A percentile compares a stretch with the other conserved stretches of the same genome.
phyloP scores from a whole-genome alignment of 768 basidiomycete genomes.

The Nidula microcarpa region DNA sequence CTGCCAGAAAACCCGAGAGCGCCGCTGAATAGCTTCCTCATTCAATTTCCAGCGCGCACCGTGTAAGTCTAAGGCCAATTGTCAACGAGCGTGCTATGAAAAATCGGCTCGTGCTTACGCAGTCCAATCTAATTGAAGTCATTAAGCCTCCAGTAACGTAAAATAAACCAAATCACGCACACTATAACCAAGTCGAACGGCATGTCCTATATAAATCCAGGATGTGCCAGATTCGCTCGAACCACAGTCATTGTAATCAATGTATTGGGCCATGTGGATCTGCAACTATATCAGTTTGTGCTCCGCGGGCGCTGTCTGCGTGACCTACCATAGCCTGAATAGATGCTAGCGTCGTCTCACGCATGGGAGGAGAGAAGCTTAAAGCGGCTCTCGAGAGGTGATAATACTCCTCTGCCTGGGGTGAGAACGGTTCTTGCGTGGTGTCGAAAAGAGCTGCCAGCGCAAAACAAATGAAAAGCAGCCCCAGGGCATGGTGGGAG shows the following conservation, averaged over 20 bases:
- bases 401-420: constrained; percentile 61
- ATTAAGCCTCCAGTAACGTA: background rate
- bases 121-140: constrained; percentile 37
- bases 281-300: constrained; percentile 3
- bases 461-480: constrained; percentile 66
- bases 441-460: constrained; percentile 64
- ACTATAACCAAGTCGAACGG: constrained; percentile 54
- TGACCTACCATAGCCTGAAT: constrained; percentile 53
- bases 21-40: constrained; percentile 36
- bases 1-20: constrained; percentile 65
- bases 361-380: constrained; percentile 39
- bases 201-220: constrained; percentile 59
- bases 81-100: background rate
- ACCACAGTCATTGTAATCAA: constrained; percentile 53
- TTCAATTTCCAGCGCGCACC: constrained; percentile 58
- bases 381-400: constrained; percentile 53
- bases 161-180: constrained; percentile 25
- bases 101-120: constrained; percentile 31
- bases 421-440: constrained; percentile 38
- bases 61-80: constrained; percentile 45
- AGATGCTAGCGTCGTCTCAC: constrained; percentile 49
- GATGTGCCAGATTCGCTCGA: constrained; percentile 40
- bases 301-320: background rate
- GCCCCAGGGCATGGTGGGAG: constrained; percentile 51
- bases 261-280: constrained; percentile 46